Evolutionary conservation across 148 eudicot genomes (phyloP), one percentile per base, ranked within the genome.

Genomic region (Cornus controversa): DNA sequence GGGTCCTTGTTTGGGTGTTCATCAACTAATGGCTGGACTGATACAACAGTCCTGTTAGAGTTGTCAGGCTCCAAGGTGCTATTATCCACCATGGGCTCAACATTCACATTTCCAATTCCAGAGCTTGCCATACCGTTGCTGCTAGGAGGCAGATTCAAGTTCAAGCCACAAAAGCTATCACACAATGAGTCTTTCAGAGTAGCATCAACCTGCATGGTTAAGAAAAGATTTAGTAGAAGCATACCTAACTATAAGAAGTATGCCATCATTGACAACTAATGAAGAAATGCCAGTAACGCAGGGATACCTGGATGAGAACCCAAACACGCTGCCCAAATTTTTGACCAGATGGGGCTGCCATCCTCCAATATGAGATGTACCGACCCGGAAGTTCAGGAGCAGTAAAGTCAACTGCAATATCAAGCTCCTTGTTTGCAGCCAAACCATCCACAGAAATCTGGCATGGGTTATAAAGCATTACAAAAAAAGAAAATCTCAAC

Each of bases 291-390:
- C 26, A 31, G 25, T 40, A 36, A 37, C 8, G 14, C 29, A 25
- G 28, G 63, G 36, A 70, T 71, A 94, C 98, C 97, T 91, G 86
- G 78, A 94, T 91, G 14, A 81, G 84, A 78, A 92, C 98, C 96
- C 93, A 90, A 47, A 94, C 86, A 42, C 90, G 91, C 77, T 91
- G 94, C 64, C 98, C 98, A 85, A 94, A 94, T 76, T 86, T 85
- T 16, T 88, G 88, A 27, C 98, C 97, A 28, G 87, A 76, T 16
- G 88, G 84, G 0, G 88, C 84, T 27, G 90, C 88, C 97, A 94
- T 87, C 80, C 92, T 91, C 98, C 98, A 94, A 74, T 85, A 90
- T 1, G 97, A 92, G 36, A 84, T 76, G 70, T 94, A 92, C 40
- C 83, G 85, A 36, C 98, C 98, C 25, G 96, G 96, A 66, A 71